Evolutionary conservation across 805 yeast species (phyloP).

Genomic region (Teunomyces barrocoloradensis): DNA sequence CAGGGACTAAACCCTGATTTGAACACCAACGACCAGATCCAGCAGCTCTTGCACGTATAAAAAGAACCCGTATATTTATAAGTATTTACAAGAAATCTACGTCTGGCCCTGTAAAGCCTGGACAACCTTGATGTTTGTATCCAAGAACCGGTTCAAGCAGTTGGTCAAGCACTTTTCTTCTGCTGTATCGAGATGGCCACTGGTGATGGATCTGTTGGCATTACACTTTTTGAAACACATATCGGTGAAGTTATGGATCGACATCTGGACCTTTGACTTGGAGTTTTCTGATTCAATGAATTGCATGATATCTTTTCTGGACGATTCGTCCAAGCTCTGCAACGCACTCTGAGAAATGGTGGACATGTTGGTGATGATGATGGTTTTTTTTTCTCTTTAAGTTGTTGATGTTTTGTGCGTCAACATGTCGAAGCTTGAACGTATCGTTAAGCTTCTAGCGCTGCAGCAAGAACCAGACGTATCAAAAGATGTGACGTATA

Average conservation of each 20-base stretch:
- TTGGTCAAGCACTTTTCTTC: constrained; percentile 76
- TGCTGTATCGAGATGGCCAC: constrained; percentile 46
- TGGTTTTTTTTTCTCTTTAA: not conserved
- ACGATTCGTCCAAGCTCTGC: constrained; percentile 54
- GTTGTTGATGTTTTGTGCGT: not conserved
- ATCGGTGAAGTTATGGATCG: constrained; percentile 86
- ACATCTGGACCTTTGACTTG: constrained; percentile 81
- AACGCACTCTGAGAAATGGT: constrained; percentile 34
- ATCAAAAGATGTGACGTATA: not conserved
- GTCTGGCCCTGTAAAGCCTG: constrained; percentile 42
- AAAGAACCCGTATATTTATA: not conserved
- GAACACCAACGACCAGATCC: not conserved
- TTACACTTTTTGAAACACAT: constrained; percentile 89
- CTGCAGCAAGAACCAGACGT: constrained; percentile 1
- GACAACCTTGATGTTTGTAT: constrained; percentile 82
- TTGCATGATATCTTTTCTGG: constrained; percentile 69
- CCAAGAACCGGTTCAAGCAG: constrained; percentile 84
- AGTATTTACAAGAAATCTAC: not conserved
- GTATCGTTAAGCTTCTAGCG: not conserved
- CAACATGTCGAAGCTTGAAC: constrained; percentile 6
- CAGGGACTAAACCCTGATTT: not conserved
- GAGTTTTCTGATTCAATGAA: constrained; percentile 83
- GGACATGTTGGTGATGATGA: constrained; percentile 23
- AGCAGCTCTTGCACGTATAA: not conserved
- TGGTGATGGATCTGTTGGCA: constrained; percentile 39